These are phyloP conservation scores for Sporothrix humicola DNA, from an alignment of 2,329 filamentous ascomycete species.

Conservation along the genomic window DNA sequence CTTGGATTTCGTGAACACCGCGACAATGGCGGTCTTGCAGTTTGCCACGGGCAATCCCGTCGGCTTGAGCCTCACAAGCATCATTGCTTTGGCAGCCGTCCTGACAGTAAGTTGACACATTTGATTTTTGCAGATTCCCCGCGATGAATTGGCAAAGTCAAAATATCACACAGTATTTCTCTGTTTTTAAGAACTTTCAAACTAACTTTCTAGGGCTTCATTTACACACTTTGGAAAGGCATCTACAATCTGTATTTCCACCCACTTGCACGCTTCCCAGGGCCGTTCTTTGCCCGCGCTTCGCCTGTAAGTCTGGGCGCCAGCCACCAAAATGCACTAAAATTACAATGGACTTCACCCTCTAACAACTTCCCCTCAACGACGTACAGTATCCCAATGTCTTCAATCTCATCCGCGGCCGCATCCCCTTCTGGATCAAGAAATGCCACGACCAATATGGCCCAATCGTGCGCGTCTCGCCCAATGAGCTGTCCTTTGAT, in stretches of 20 bases:
- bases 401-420: constrained; percentile 28
- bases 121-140: not conserved
- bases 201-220: not conserved
- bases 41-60: not conserved
- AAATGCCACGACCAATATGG: constrained; percentile 47
- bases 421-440: constrained; percentile 33
- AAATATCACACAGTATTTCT: not conserved
- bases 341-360: no score
- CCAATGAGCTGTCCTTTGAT: constrained; percentile 50
- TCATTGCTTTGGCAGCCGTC: not conserved
- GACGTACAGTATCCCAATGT: constrained; percentile 29
- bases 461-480: constrained; percentile 48
- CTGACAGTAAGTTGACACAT: not conserved
- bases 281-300: constrained; percentile 34
- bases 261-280: constrained; percentile 34
- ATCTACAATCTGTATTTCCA: constrained; percentile 39
- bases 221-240: constrained; percentile 13
- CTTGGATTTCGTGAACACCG: not conserved
- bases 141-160: not conserved
- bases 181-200: no score
- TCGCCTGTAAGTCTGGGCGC: not conserved
- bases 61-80: constrained; percentile 5
- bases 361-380: no score
- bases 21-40: constrained; percentile 8
- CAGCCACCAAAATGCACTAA: not conserved